A percentile compares a stretch with the other conserved stretches of the same genome.
These are phyloP conservation scores for Aspergillus ochraceoroseus DNA, from an alignment of 2,329 filamentous ascomycete species.

Conservation along the genomic window DNA sequence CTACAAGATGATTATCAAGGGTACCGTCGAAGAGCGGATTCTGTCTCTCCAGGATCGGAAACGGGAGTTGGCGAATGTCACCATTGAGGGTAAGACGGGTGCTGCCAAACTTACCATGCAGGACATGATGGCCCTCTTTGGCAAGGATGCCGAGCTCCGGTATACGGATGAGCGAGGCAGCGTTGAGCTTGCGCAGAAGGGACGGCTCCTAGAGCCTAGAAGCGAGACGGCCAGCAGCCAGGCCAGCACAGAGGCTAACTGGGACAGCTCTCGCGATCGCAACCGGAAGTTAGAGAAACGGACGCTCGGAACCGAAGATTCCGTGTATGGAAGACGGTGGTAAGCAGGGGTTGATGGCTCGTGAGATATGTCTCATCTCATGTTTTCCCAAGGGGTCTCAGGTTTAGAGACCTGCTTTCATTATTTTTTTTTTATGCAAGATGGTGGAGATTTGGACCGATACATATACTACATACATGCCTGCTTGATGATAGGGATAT, in stretches of 20 bases:
- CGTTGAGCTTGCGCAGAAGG: conserved; percentile 34
- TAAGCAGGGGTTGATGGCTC: conserved; percentile 13
- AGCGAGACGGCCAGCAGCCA: conserved; percentile 22
- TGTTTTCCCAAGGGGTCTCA: too few species aligned
- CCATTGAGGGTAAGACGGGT: conserved; percentile 74
- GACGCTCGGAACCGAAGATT: conserved; percentile 33
- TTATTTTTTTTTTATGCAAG: too few species aligned
- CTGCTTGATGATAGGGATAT: too few species aligned
- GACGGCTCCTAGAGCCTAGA: conserved; percentile 28
- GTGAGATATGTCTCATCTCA: too few species aligned
- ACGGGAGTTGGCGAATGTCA: conserved; percentile 80
- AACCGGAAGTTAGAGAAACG: conserved; percentile 19
- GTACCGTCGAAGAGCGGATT: conserved; percentile 89
- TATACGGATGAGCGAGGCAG: conserved; percentile 41
- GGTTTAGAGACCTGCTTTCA: too few species aligned
- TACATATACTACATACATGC: too few species aligned
- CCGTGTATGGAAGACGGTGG: conserved; percentile 44
- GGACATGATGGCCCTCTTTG: conserved; percentile 89
- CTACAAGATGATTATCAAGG: conserved; percentile 83
- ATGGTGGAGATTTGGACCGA: too few species aligned
- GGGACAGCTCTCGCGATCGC: conserved; percentile 19
- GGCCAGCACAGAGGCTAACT: conserved; percentile 3
- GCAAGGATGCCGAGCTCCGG: conserved; percentile 58
- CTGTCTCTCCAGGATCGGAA: conserved; percentile 93
- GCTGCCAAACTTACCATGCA: conserved; percentile 82